phyloP scores from a whole-genome alignment of 139 green algal genomes.

The Chlamydomonas incerta region DNA sequence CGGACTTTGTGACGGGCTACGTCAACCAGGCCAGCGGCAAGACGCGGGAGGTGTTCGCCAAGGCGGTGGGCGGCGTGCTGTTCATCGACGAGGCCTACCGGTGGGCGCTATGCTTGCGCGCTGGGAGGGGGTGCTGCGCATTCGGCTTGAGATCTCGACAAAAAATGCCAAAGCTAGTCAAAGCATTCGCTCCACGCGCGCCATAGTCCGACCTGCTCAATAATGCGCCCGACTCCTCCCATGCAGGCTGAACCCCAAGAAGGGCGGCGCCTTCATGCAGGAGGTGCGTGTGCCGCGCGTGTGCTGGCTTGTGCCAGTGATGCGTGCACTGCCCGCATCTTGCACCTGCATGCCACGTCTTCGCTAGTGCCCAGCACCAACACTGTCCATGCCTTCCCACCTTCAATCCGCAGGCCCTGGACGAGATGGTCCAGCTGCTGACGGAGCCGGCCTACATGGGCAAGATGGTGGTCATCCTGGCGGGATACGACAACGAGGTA shows the following conservation, averaged over 20 bases:
- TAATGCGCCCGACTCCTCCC: background rate
- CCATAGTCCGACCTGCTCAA: no score
- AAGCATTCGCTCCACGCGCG: no score
- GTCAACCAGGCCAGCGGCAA: constrained; percentile 50
- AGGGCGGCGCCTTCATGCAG: constrained; percentile 51
- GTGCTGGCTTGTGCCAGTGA: no score
- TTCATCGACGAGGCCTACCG: constrained; percentile 72
- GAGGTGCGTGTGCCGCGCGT: no score
- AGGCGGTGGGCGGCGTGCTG: constrained; percentile 55
- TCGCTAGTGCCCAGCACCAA: no score
- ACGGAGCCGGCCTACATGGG: constrained; percentile 52
- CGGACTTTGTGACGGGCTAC: constrained; percentile 62
- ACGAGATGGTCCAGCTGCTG: constrained; percentile 66
- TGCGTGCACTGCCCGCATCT: no score
- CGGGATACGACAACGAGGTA: constrained; percentile 59
- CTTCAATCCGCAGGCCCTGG: constrained; percentile 36
- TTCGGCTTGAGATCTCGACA: no score
- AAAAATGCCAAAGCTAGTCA: no score
- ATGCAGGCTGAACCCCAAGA: constrained; percentile 54
- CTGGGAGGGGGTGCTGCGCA: no score
- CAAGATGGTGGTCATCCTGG: constrained; percentile 73
- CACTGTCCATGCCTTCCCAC: no score
- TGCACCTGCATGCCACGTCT: background rate
- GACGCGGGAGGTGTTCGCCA: constrained; percentile 58
- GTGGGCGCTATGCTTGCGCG: constrained; percentile 6